Evolutionary conservation across 345 rosid genomes (phyloP).

Genomic region (Microcos paniculata): DNA sequence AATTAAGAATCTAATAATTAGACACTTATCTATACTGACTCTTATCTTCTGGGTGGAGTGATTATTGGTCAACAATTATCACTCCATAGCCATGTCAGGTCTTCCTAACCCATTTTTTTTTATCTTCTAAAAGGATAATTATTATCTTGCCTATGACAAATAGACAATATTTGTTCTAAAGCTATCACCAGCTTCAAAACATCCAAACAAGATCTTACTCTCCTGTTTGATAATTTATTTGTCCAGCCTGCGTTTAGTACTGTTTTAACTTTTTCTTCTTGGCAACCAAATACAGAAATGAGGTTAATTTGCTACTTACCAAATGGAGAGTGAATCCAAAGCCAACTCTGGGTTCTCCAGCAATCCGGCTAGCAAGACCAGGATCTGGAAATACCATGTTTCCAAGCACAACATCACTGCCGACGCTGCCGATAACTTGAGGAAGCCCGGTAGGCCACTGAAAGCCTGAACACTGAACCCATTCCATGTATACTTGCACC

Average conservation of each 20-base stretch:
- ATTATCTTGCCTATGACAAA: too few relatives aligned
- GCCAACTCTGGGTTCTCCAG: conserved; percentile 53
- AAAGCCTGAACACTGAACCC: conserved; percentile 47
- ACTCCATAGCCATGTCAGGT: too few relatives aligned
- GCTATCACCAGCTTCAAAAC: neutral
- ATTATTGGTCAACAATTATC: too few relatives aligned
- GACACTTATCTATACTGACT: too few relatives aligned
- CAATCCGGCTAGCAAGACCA: conserved; percentile 48
- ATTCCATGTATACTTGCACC: conserved; percentile 39
- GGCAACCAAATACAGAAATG: neutral
- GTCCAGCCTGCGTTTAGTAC: neutral
- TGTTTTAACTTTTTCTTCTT: neutral
- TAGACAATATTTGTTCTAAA: neutral
- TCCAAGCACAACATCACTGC: conserved; percentile 63
- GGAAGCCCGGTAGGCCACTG: conserved; percentile 35
- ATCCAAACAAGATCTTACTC: neutral
- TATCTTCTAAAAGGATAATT: too few relatives aligned
- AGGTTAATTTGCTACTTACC: conserved; percentile 23
- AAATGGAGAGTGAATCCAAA: conserved; percentile 51
- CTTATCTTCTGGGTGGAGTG: too few relatives aligned
- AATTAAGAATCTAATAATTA: too few relatives aligned
- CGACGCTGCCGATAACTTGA: conserved; percentile 50
- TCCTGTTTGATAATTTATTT: too few relatives aligned
- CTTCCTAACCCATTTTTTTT: too few relatives aligned
- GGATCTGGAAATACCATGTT: conserved; percentile 47